These are phyloP conservation scores for Auxenochlorella pyrenoidosa DNA, from an alignment of 139 green algal species.

Conservation along the genomic window DNA sequence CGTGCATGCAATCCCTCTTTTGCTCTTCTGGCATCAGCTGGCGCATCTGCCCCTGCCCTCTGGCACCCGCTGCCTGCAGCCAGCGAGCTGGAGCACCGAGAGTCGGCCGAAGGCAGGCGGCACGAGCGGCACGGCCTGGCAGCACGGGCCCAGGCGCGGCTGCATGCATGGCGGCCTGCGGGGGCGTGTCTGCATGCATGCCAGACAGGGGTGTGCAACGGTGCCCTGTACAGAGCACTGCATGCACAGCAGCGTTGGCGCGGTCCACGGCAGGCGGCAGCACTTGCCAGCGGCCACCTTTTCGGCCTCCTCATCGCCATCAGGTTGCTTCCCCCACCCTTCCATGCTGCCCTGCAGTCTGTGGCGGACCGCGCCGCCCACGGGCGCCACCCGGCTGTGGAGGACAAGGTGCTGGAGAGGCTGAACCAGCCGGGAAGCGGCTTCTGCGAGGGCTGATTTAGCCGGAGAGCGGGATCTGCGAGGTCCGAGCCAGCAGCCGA, in stretches of 20 bases:
- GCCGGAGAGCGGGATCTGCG: constrained; percentile 2
- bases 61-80: neutral
- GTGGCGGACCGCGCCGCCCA: constrained; percentile 7
- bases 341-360: neutral
- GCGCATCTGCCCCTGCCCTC: neutral
- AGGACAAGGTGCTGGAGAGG: constrained; percentile 16
- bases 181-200: no score
- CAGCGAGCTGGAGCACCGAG: constrained; percentile 16
- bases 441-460: constrained; percentile 23
- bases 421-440: constrained; percentile 16
- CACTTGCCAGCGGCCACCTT: no score
- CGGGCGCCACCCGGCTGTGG: neutral
- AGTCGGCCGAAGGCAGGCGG: neutral
- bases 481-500: neutral
- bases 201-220: no score
- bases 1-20: no score
- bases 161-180: no score
- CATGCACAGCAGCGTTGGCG: no score
- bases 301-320: neutral
- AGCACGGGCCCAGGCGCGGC: neutral
- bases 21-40: neutral
- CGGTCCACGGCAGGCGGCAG: neutral
- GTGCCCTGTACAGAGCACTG: no score
- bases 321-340: neutral
- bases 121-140: constrained; percentile 17